phyloP scores from a whole-genome alignment of 2,329 filamentous ascomycete species.

The Ophiocordyceps camponoti-floridani region DNA sequence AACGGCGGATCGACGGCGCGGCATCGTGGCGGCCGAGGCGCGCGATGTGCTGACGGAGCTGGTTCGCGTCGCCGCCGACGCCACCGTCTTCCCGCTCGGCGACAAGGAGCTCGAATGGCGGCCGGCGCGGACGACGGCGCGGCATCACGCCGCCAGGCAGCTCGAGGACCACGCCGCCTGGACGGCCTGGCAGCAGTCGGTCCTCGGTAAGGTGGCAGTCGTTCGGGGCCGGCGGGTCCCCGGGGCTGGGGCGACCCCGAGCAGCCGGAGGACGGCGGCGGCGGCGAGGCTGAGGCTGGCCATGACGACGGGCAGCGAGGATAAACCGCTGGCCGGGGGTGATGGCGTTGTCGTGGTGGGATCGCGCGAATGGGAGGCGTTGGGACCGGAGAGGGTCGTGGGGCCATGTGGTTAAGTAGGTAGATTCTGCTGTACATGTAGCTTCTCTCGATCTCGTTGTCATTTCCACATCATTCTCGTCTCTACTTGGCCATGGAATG shows the following conservation, averaged over 20 bases:
- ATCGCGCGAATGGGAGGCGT: slow-evolving; percentile 34
- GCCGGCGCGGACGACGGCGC: slow-evolving; percentile 42
- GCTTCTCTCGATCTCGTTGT: too few relatives aligned
- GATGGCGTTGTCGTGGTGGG: slow-evolving; percentile 31
- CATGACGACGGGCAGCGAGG: slow-evolving; percentile 26
- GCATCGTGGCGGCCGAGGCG: slow-evolving; percentile 39
- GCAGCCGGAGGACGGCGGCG: slow-evolving; percentile 20
- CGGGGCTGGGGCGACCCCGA: slow-evolving; percentile 3
- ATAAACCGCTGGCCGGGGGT: slow-evolving; percentile 21
- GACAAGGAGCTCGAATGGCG: slow-evolving; percentile 39
- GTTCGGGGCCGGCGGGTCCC: slow-evolving; percentile 10
- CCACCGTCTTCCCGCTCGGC: slow-evolving; percentile 44
- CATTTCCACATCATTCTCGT: too few relatives aligned
- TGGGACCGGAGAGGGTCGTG: slow-evolving; percentile 7
- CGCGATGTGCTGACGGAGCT: slow-evolving; percentile 47
- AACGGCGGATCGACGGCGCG: slow-evolving; percentile 28
- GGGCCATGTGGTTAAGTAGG: neutral
- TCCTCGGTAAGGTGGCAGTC: slow-evolving; percentile 32
- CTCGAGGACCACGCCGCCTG: slow-evolving; percentile 47
- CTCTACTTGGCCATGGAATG: too few relatives aligned
- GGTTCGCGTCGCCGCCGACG: slow-evolving; percentile 38
- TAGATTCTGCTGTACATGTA: too few relatives aligned
- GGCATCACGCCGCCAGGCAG: slow-evolving; percentile 48
- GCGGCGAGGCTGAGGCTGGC: slow-evolving; percentile 26
- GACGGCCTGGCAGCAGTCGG: slow-evolving; percentile 37